Base-by-base conservation (phyloP, 495 filamentous ascomycete species). In the Daldinia grandis region DNA sequence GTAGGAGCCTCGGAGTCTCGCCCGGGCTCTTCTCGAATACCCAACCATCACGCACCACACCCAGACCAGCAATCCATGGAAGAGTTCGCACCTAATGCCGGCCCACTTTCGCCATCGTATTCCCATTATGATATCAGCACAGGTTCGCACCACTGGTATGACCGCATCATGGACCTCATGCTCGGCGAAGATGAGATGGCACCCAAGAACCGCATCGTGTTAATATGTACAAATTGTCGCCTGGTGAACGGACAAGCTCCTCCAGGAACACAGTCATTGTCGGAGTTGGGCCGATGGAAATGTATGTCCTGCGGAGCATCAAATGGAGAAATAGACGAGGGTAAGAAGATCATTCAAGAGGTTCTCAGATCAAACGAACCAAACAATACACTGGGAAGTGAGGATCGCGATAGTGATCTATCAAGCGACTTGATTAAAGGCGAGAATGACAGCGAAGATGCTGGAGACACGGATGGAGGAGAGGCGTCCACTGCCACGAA, bases 221-320 rank as follows among this genome's bases (percentile, higher is more conserved):
- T 99, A 73, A 95, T 99, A 56, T 99, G 95, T 81, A 68, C 76
- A 21, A 81, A 86, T 21, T 99, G 95, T 76, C 85, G 93, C 27
- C 86, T 98, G 9, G 95, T 99, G 33, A 99, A 99, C 75, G 95
- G 95, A 3, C 95, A 97, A 74, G 95, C 96, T 2, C 95, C 95
- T 10, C 95, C 95, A 0, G 95, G 96, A 2, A 88, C 91, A 3
- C 91, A 88, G 74, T 87, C 83, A 0, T 80, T 94, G 15, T 87
- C 92, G 15, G 95, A 97, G 47, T 77, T 99, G 0, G 95, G 95
- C 9, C 86, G 83, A 70, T 99, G 95, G 95, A 89, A 90, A 58
- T 99, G 95, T 81, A 90, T 89, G 64, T 89, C 87, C 47, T 99
- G 95, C 74, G 89, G 91, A 1, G 83, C 87, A n/a, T 87, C 86